Evolutionary conservation across 768 basidiomycete species (phyloP), one percentile per base, ranked within the genome.

Genomic region (Pulveroboletus sp.): DNA sequence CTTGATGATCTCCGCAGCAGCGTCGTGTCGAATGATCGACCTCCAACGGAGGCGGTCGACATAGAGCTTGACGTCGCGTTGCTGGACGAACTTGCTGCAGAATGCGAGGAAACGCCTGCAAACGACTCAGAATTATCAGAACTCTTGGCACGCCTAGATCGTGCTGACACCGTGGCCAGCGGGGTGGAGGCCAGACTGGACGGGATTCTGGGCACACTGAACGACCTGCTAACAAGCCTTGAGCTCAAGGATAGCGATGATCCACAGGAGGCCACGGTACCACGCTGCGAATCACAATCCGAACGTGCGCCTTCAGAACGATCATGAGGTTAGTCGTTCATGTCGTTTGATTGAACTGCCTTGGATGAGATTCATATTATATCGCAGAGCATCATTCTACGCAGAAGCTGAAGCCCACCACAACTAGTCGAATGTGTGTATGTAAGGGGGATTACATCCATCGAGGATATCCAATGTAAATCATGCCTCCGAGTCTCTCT

Each of bases 131-230:
- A 35, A 33, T 33, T 35, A n/a, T 17, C 9, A 35, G 79, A 82
- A 62, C 63, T 88, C 37, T 67, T 88, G 39, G 67, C 68, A 39
- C 74, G 71, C 38, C 68, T 90, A 37, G 79, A 84, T 28, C 62
- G 64, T 15, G 85, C 84, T 6, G 74, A 82, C 54, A 73, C 73
- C 30, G 60, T 88, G 55, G 87, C 86, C 4, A 62, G 70, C 30
- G 81, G 74, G 3, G 73, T 90, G 40, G 88, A 89, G 60, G 62
- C 63, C 49, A 78, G 76, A 55, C 68, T 90, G 37, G 85, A 90
- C 59, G 72, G 62, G 17, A 69, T 90, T 31, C 67, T 90, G 46
- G 74, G 62, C 39, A 78, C 78, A 44, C 66, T 89, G 51, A 83
- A 88, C 60, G 57, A 55, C 10, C 66, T 89, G 8, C 61, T 89